These are phyloP conservation scores for Acanthamoeba rhysodes DNA, from an alignment of 208 protist genomes.

Conservation along the genomic window DNA sequence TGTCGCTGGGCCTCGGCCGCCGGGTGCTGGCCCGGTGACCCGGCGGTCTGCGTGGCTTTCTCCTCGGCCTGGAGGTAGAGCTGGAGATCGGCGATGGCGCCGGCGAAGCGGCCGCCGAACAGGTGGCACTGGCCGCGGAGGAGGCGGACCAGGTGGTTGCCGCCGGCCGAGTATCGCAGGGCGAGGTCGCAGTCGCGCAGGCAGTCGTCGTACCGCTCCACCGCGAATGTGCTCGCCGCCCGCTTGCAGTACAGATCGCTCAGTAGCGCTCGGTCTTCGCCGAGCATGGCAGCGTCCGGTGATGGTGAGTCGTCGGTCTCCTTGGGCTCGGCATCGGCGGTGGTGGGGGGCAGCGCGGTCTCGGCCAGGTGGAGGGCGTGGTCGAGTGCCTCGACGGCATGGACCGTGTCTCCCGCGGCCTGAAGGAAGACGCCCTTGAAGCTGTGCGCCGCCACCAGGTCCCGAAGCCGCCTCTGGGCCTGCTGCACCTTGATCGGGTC, in stretches of 20 bases:
- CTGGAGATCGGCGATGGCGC: constrained; percentile 34
- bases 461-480: neutral
- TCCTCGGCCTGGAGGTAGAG: neutral
- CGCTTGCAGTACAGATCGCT: constrained; percentile 47
- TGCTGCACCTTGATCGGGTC: neutral
- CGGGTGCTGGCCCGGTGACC: neutral
- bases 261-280: neutral
- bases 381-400: neutral
- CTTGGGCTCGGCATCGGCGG: neutral
- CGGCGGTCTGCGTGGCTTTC: neutral
- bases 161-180: neutral
- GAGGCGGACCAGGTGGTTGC: neutral
- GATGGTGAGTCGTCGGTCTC: no score
- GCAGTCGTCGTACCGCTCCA: constrained; percentile 1
- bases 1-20: neutral
- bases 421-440: constrained; percentile 4
- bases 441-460: neutral
- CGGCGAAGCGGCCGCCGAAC: neutral
- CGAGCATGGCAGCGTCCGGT: neutral
- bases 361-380: neutral
- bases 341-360: neutral
- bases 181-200: constrained; percentile 5
- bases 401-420: neutral
- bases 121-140: neutral
- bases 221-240: neutral